A percentile compares a stretch with the other conserved stretches of the same genome.
These are phyloP conservation scores for Saitozyma sp. DNA, from an alignment of 768 basidiomycete species.

Conservation along the genomic window DNA sequence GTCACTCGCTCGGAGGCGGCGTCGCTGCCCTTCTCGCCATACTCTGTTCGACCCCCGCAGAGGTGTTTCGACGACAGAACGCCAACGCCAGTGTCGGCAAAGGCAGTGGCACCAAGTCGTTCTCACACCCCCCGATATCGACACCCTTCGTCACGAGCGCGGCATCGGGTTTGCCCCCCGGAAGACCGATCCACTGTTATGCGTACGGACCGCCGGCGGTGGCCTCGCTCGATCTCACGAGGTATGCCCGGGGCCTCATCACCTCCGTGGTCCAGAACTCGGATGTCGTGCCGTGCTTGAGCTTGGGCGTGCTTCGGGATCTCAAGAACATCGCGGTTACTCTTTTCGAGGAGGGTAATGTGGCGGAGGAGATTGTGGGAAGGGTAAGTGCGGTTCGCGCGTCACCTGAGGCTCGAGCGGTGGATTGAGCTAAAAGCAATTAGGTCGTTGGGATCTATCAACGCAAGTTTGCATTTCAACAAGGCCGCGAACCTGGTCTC, in stretches of 20 bases:
- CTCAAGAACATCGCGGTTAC: slow-evolving; percentile 53
- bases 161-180: slow-evolving; percentile 50
- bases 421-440: too few relatives aligned
- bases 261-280: slow-evolving; percentile 48
- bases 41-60: slow-evolving; percentile 39
- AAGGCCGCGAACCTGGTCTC: not conserved
- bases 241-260: slow-evolving; percentile 51
- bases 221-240: slow-evolving; percentile 50
- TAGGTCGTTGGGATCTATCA: slow-evolving; percentile 47
- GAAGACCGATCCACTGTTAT: slow-evolving; percentile 53
- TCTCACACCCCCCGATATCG: slow-evolving; percentile 27
- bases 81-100: not conserved
- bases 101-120: not conserved
- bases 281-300: slow-evolving; percentile 51
- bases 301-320: slow-evolving; percentile 48
- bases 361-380: slow-evolving; percentile 54
- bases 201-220: slow-evolving; percentile 52
- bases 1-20: slow-evolving; percentile 55
- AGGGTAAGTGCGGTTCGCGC: slow-evolving; percentile 25
- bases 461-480: slow-evolving; percentile 21
- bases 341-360: slow-evolving; percentile 49
- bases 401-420: too few relatives aligned
- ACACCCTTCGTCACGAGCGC: slow-evolving; percentile 52
- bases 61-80: slow-evolving; percentile 25
- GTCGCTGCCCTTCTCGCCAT: slow-evolving; percentile 52